Evolutionary conservation across 2,329 filamentous ascomycete species (phyloP).

Genomic region (Chaetothyriales sp.): DNA sequence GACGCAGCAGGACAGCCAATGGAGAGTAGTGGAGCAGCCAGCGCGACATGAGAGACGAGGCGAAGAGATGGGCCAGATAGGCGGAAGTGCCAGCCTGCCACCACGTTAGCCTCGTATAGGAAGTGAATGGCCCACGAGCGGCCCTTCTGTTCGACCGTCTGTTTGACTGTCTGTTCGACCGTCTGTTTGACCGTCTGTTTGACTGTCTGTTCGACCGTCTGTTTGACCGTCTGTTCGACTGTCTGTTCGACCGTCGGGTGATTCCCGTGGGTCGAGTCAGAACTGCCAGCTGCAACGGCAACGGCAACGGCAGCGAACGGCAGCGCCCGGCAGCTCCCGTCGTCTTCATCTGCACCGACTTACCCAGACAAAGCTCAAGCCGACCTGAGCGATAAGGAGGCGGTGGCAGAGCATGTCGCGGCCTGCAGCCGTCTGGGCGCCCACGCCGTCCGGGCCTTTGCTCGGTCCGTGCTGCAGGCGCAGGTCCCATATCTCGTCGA

Average conservation of each 20-base stretch:
- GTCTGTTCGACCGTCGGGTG: too few species aligned
- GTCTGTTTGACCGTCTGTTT: too few species aligned
- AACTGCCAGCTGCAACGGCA: neutral
- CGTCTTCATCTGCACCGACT: neutral
- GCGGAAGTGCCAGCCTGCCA: slow-evolving; percentile 14
- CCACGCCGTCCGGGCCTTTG: slow-evolving; percentile 27
- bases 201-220: too few species aligned
- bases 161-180: too few species aligned
- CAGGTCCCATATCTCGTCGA: slow-evolving; percentile 17
- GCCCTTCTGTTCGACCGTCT: too few species aligned
- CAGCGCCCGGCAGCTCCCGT: too few species aligned
- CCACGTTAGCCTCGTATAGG: neutral
- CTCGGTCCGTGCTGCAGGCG: slow-evolving; percentile 30
- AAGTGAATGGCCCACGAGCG: neutral
- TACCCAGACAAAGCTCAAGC: slow-evolving; percentile 20
- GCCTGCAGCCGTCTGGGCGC: slow-evolving; percentile 12
- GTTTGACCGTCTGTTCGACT: too few species aligned
- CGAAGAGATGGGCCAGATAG: slow-evolving; percentile 17
- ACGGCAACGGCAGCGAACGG: neutral
- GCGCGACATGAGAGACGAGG: slow-evolving; percentile 17
- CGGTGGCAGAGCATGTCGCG: neutral
- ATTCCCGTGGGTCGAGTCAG: neutral
- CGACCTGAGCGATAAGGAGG: slow-evolving; percentile 13
- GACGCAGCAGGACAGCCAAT: slow-evolving; percentile 60
- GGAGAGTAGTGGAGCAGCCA: slow-evolving; percentile 74